phyloP scores from a whole-genome alignment of 106 monocot genomes.

The Vanilla planifolia region DNA sequence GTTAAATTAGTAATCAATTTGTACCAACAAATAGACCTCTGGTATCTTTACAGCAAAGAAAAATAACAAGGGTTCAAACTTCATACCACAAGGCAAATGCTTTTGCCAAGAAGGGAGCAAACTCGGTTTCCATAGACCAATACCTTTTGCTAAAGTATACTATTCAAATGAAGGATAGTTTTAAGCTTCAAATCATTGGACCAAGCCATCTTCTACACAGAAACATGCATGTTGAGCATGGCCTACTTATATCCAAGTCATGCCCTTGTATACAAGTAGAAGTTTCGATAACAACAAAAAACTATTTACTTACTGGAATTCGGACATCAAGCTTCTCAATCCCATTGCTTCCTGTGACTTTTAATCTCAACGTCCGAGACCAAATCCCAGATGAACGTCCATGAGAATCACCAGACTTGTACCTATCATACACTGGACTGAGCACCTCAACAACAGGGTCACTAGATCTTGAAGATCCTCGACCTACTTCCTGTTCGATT shows the following conservation, averaged over 20 bases:
- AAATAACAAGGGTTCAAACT: no score
- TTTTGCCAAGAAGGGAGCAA: no score
- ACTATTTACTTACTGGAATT: constrained; percentile 65
- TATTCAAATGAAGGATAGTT: no score
- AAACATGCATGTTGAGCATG: neutral
- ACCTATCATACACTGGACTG: constrained; percentile 42
- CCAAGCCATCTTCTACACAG: no score
- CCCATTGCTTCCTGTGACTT: constrained; percentile 83
- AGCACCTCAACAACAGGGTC: constrained; percentile 77
- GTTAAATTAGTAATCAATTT: no score
- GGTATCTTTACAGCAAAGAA: no score
- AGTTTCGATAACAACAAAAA: neutral
- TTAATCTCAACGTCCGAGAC: constrained; percentile 75
- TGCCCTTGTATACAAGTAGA: neutral
- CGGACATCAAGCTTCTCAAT: constrained; percentile 73
- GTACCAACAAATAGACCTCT: no score
- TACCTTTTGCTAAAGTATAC: no score
- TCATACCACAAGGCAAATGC: no score
- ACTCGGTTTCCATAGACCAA: no score
- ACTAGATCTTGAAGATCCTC: constrained; percentile 12
- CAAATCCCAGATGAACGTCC: constrained; percentile 42
- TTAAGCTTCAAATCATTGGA: no score
- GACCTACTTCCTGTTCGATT: neutral
- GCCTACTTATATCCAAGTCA: neutral
- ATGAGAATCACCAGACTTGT: constrained; percentile 36